Base-by-base conservation (phyloP, 2,329 filamentous ascomycete genomes). In the Pseudocercospora ulei region DNA sequence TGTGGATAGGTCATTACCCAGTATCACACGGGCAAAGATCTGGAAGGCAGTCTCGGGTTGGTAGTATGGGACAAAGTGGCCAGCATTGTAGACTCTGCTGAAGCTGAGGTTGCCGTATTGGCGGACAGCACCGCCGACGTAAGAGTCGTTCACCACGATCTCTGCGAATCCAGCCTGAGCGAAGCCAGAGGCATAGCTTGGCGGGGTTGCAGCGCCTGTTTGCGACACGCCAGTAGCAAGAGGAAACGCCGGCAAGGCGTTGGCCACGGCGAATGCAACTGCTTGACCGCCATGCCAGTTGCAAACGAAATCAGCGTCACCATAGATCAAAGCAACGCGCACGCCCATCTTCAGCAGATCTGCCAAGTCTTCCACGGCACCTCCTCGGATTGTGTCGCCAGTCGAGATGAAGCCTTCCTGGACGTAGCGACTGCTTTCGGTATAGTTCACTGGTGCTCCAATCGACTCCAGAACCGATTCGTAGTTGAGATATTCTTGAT, bases 101-200 rank as follows among this genome's bases (percentile, higher is more conserved):
- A 72, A 72, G 20, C 61, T 66, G 4, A 73, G 56, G 39, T 87
- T 87, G 7, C 80, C 82, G 52, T 75, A 82, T 58, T 90, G 82
- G 3, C 82, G 73, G 0, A 84, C 82, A 39, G 75, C 72, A 12
- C 83, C 84, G 35, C 75, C 82, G 54, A 77, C 73, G 60, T 80
- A 80, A 4, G 71, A 68, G 16, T 68, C 69, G 55, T 84, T 82
- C 25, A 82, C 75, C 7, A 76, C 65, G 46, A 90, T 76, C 8
- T 79, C 75, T 0, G 75, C 73, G 56, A 90, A 90, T 1, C 82
- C 82, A 0, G 83, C 77, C 0, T 64, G 58, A 1, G 69, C 63
- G 56, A 88, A 90, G 17, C 63, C 60, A 1, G 62, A 59, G 0
- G 66, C 61, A 47, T 80, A 76, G 11, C 61, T 52, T 9, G 42